Evolutionary conservation across 352 stramenopile species (phyloP).

Genomic region (Phytopythium aichiense): DNA sequence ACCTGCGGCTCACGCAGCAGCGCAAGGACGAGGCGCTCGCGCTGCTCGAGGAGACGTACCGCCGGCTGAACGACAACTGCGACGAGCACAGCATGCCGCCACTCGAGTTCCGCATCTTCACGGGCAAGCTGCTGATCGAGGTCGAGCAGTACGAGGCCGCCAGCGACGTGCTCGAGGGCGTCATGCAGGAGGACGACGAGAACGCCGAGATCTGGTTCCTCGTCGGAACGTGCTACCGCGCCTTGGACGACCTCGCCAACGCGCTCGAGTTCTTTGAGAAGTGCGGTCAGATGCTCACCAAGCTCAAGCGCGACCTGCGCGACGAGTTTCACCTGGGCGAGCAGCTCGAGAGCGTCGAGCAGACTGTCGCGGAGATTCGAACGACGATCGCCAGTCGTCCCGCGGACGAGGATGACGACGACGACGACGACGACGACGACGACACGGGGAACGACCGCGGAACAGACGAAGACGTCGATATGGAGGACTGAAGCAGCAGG

Average conservation of each 20-base stretch:
- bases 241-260: constrained; percentile 75
- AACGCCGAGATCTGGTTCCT: constrained; percentile 90
- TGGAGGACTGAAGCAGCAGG: constrained; percentile 55
- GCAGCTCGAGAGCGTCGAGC: constrained; percentile 74
- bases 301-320: constrained; percentile 70
- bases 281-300: constrained; percentile 70
- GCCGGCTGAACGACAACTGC: constrained; percentile 79
- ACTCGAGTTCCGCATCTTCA: constrained; percentile 82
- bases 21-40: constrained; percentile 84
- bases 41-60: constrained; percentile 91
- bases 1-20: constrained; percentile 92
- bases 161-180: constrained; percentile 75
- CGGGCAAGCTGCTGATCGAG: constrained; percentile 84
- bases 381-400: constrained; percentile 52
- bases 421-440: constrained; percentile 38
- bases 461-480: constrained; percentile 69
- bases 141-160: constrained; percentile 82
- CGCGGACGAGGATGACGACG: constrained; percentile 45
- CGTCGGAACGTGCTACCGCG: constrained; percentile 83
- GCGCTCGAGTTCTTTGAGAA: constrained; percentile 87
- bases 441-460: constrained; percentile 32
- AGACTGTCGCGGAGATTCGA: constrained; percentile 54
- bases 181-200: constrained; percentile 89
- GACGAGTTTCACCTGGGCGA: constrained; percentile 72
- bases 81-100: constrained; percentile 71